phyloP scores from a whole-genome alignment of 805 yeast genomes.

The Ogataea siamensis region DNA sequence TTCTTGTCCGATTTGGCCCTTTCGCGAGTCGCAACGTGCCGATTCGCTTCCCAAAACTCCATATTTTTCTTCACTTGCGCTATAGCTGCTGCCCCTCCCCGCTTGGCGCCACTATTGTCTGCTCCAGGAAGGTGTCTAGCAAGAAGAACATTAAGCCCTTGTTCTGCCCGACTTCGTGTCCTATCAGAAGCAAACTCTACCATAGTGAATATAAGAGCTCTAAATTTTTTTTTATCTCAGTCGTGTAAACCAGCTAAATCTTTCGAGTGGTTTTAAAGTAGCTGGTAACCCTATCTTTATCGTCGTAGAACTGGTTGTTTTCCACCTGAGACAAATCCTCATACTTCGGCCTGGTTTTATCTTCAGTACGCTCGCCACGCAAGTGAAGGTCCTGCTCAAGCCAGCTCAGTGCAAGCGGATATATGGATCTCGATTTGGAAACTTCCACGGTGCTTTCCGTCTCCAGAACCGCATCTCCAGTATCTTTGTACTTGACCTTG shows the following conservation, averaged over 20 bases:
- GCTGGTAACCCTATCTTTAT: conserved; percentile 41
- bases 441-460: conserved; percentile 33
- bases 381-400: conserved; percentile 47
- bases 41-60: conserved; percentile 11
- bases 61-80: conserved; percentile 22
- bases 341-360: conserved; percentile 47
- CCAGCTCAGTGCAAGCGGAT: conserved; percentile 76
- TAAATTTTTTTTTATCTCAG: conserved; percentile 8
- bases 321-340: conserved; percentile 47
- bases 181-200: conserved; percentile 11
- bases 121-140: conserved; percentile 26
- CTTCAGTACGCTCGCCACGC: conserved; percentile 56
- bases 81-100: conserved; percentile 28
- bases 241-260: conserved; percentile 7
- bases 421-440: conserved; percentile 50
- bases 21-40: conserved; percentile 8
- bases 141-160: conserved; percentile 28
- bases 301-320: conserved; percentile 43
- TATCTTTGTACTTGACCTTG: conserved; percentile 35
- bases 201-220: conserved; percentile 2
- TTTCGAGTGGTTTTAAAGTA: conserved; percentile 52
- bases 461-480: conserved; percentile 13
- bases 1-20: conserved; percentile 10
- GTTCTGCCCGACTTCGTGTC: conserved; percentile 18
- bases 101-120: background rate